phyloP scores from a whole-genome alignment of 495 filamentous ascomycete genomes.

The Bacidia gigantensis region DNA sequence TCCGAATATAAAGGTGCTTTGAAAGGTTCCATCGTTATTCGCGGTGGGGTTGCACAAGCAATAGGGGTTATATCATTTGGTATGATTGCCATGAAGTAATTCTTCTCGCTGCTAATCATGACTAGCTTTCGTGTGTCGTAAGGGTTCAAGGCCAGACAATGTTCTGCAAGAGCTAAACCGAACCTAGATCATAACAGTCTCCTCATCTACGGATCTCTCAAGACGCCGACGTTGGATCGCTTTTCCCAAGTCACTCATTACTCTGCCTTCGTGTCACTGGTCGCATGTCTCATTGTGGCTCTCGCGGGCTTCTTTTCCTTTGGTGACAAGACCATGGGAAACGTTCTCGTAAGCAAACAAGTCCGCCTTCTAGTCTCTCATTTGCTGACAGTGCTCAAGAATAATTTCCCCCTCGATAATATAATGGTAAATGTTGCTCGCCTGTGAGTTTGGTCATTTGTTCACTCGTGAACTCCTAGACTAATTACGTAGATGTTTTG shows the following conservation, averaged over 20 bases:
- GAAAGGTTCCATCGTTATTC: conserved; percentile 51
- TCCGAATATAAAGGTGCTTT: conserved; percentile 54
- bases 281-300: conserved; percentile 81
- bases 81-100: conserved; percentile 26
- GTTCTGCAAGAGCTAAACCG: not conserved
- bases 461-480: conserved; percentile 13
- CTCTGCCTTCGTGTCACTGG: conserved; percentile 73
- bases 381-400: conserved; percentile 22
- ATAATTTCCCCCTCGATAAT: conserved; percentile 88
- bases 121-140: conserved; percentile 75
- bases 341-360: conserved; percentile 46
- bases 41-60: conserved; percentile 81
- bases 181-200: conserved; percentile 78
- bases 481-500: conserved; percentile 52
- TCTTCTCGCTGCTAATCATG: conserved; percentile 23
- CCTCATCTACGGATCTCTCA: conserved; percentile 90
- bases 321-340: conserved; percentile 79
- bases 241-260: conserved; percentile 88
- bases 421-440: conserved; percentile 86
- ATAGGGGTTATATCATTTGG: conserved; percentile 96
- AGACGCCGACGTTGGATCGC: conserved; percentile 85
- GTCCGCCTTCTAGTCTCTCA: not conserved
- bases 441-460: conserved; percentile 36
- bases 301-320: conserved; percentile 85
- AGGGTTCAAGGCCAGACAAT: conserved; percentile 15